Percentiles rank a stretch among this genome's conserved stretches.
Conservation (phyloP, 108 stramenopile species). For the Asterionellopsis glacialis region DNA sequence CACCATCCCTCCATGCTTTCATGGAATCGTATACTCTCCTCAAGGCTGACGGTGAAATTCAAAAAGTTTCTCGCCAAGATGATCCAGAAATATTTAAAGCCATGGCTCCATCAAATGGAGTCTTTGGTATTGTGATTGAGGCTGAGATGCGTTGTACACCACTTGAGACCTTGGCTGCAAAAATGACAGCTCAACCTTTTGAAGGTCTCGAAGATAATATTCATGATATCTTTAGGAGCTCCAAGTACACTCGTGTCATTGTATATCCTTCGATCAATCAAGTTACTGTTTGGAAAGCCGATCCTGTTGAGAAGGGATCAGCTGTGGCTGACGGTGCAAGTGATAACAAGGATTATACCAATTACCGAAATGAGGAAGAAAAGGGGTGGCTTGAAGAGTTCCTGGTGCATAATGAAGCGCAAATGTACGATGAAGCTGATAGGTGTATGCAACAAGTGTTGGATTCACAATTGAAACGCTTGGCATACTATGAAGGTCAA, state of each 20-base stretch:
- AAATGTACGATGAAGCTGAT: slow-evolving; percentile 4
- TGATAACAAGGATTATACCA: slow-evolving; percentile 5
- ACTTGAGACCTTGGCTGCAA: slow-evolving; percentile 10
- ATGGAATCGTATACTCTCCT: slow-evolving; percentile 12
- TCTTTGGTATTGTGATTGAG: slow-evolving; percentile 13
- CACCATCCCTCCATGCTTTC: slow-evolving; percentile 14
- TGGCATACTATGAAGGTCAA: slow-evolving; percentile 11
- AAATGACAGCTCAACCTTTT: slow-evolving; percentile 2
- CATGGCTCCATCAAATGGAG: slow-evolving; percentile 14
- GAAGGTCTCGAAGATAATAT: slow-evolving; percentile 1
- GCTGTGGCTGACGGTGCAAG: slow-evolving; percentile 4
- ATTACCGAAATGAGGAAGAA: slow-evolving; percentile 10
- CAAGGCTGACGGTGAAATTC: slow-evolving; percentile 6
- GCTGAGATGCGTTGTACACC: slow-evolving; percentile 5
- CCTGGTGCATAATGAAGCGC: slow-evolving; percentile 1
- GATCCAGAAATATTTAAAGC: slow-evolving; percentile 6
- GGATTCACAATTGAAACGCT: slow-evolving; percentile 5
- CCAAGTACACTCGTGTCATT: slow-evolving; percentile 10
- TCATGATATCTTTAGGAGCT: slow-evolving; percentile 1
- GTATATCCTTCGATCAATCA: slow-evolving; percentile 11
- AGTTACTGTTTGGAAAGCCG: slow-evolving; percentile 11
- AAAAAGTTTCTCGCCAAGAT: slow-evolving; percentile 1
- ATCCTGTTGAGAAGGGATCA: slow-evolving; percentile 1
- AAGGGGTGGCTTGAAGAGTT: slow-evolving; percentile 7
- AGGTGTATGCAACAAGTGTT: neutral